Evolutionary conservation across 2,329 filamentous ascomycete genomes (phyloP).

Genomic region (Ceratocystis albifundus): DNA sequence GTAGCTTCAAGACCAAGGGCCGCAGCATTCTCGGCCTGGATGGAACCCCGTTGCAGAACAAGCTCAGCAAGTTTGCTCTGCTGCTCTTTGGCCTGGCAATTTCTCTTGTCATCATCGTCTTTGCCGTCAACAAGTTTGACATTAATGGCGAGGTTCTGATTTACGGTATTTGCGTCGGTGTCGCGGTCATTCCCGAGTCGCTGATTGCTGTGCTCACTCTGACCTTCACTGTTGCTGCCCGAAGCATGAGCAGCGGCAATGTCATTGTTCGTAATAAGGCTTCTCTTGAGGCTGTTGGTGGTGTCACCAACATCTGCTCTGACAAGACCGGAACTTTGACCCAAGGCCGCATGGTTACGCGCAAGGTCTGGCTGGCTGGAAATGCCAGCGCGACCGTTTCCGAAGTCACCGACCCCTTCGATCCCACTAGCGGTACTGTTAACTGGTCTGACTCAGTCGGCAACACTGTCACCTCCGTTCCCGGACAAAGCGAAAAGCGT

Average conservation of each 20-base stretch:
- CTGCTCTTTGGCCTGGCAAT: slow-evolving; percentile 63
- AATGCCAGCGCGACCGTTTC: slow-evolving; percentile 43
- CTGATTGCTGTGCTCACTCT: slow-evolving; percentile 60
- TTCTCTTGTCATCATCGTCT: slow-evolving; percentile 49
- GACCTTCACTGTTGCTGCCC: slow-evolving; percentile 56
- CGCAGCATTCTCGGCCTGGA: slow-evolving; percentile 52
- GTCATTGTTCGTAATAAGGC: slow-evolving; percentile 56
- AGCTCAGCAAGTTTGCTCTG: slow-evolving; percentile 74
- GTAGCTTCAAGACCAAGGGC: slow-evolving; percentile 34
- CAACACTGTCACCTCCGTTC: slow-evolving; percentile 23
- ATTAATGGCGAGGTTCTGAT: slow-evolving; percentile 47
- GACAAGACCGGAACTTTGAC: slow-evolving; percentile 60
- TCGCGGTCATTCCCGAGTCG: slow-evolving; percentile 54
- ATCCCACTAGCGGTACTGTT: slow-evolving; percentile 47
- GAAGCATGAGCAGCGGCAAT: slow-evolving; percentile 51
- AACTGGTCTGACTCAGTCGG: slow-evolving; percentile 32
- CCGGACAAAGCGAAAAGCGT: slow-evolving; percentile 23
- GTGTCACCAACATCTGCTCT: slow-evolving; percentile 59
- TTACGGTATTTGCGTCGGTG: slow-evolving; percentile 49
- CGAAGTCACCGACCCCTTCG: slow-evolving; percentile 46
- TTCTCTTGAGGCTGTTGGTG: slow-evolving; percentile 54
- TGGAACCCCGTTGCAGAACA: slow-evolving; percentile 75
- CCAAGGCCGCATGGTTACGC: slow-evolving; percentile 54
- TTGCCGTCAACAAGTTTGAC: slow-evolving; percentile 45
- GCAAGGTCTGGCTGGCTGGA: slow-evolving; percentile 49